phyloP scores from a whole-genome alignment of 1,139 yeast species.

The Geotrichum aggregatum region DNA sequence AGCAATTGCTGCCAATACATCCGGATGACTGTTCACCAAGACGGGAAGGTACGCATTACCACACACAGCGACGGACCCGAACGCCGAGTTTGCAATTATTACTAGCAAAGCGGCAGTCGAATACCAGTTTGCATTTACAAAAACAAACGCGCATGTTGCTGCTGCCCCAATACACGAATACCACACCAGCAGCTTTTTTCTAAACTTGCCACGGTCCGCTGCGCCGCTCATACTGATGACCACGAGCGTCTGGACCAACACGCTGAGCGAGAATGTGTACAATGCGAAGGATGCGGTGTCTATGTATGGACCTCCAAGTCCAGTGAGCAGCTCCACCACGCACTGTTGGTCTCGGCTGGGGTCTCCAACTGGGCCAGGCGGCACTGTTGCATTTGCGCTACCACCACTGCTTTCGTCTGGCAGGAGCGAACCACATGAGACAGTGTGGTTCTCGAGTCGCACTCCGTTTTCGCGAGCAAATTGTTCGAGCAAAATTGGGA shows the following conservation, averaged over 20 bases:
- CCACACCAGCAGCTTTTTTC: constrained; percentile 49
- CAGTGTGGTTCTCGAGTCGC: background rate
- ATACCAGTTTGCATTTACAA: constrained; percentile 46
- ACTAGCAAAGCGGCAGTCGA: constrained; percentile 55
- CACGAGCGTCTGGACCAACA: constrained; percentile 57
- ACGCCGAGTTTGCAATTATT: constrained; percentile 56
- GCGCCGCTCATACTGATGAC: constrained; percentile 70
- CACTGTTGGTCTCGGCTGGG: constrained; percentile 34
- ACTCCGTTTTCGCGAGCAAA: constrained; percentile 49
- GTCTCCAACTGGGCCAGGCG: constrained; percentile 21
- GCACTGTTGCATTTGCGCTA: constrained; percentile 15
- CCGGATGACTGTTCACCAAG: constrained; percentile 43
- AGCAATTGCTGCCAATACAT: constrained; percentile 12
- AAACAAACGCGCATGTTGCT: constrained; percentile 46
- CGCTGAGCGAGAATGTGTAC: constrained; percentile 63
- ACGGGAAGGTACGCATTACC: constrained; percentile 66
- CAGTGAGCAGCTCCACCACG: constrained; percentile 46
- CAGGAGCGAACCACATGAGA: background rate
- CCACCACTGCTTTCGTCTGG: constrained; percentile 2
- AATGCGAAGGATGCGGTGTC: constrained; percentile 67
- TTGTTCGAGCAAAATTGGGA: constrained; percentile 61
- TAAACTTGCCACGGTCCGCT: constrained; percentile 53
- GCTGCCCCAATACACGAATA: constrained; percentile 57
- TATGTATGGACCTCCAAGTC: constrained; percentile 46
- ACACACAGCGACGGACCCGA: constrained; percentile 69